These are phyloP conservation scores for Haplosporangium sp. DNA, from an alignment of 371 early-diverging fungal species.

Conservation along the genomic window DNA sequence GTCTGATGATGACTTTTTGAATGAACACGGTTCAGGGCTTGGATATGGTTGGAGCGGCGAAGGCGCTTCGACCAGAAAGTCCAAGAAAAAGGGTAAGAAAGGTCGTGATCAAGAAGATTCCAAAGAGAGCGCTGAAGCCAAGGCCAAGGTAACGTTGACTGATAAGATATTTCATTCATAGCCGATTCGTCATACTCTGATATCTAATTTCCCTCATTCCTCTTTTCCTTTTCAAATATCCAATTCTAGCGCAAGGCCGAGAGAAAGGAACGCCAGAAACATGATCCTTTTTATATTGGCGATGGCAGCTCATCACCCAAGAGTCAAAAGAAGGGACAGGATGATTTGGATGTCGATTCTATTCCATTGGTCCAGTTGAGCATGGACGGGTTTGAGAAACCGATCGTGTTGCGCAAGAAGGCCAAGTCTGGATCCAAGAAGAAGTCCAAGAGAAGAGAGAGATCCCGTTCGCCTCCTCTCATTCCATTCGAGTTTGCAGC, in stretches of 20 bases:
- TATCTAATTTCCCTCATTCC: background rate
- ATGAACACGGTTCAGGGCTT: conserved; percentile 34
- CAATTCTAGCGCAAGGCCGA: conserved; percentile 64
- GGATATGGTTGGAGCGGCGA: conserved; percentile 54
- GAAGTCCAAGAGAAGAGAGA: conserved; percentile 56
- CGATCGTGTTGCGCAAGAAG: conserved; percentile 41
- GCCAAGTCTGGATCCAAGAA: conserved; percentile 45
- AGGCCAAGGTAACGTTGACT: conserved; percentile 29
- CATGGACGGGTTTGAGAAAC: conserved; percentile 66
- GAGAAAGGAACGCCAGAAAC: conserved; percentile 69
- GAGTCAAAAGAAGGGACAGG: conserved; percentile 44
- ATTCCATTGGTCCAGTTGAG: conserved; percentile 85
- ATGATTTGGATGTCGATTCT: conserved; percentile 77
- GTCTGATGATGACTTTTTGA: conserved; percentile 52
- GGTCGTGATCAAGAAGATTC: conserved; percentile 36
- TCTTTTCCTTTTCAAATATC: background rate
- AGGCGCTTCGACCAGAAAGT: conserved; percentile 36
- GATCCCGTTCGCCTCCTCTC: conserved; percentile 56
- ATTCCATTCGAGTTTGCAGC: conserved; percentile 65
- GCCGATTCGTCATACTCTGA: no score
- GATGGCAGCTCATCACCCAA: conserved; percentile 28
- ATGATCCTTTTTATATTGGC: conserved; percentile 83
- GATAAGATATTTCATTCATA: no score
- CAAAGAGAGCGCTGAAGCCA: conserved; percentile 39
- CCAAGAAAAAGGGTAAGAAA: conserved; percentile 57